Evolutionary conservation across 2,329 filamentous ascomycete species (phyloP).

Genomic region (Pseudogymnoascus sp.): DNA sequence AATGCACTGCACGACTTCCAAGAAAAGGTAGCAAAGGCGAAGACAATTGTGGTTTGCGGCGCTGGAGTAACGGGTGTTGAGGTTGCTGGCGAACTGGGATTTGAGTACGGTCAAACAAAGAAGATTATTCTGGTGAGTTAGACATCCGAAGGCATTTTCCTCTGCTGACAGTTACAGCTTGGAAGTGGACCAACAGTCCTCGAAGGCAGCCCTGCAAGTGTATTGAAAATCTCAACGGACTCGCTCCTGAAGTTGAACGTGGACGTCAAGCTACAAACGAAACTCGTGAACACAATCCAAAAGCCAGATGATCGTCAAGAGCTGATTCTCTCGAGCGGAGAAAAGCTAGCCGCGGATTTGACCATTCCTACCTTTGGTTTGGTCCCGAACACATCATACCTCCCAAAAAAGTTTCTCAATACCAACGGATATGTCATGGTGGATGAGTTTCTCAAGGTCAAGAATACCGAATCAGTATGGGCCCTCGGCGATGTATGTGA

Average conservation of each 20-base stretch:
- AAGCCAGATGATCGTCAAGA: conserved; percentile 39
- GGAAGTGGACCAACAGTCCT: conserved; percentile 27
- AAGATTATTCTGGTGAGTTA: conserved; percentile 21
- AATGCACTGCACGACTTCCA: conserved; percentile 20
- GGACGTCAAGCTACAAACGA: conserved; percentile 36
- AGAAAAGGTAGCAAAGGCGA: conserved; percentile 19
- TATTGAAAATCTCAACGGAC: conserved; percentile 27
- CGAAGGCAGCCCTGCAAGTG: conserved; percentile 17
- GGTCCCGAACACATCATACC: conserved; percentile 46
- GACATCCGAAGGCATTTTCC: background rate
- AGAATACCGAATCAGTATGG: conserved; percentile 29
- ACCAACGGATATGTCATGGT: conserved; percentile 38
- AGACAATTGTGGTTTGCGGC: conserved; percentile 27
- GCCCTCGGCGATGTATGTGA: conserved; percentile 24
- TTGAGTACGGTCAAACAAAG: conserved; percentile 23
- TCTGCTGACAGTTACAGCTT: conserved; percentile 16
- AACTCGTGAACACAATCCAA: conserved; percentile 31
- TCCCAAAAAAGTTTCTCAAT: conserved; percentile 39
- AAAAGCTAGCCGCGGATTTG: conserved; percentile 43
- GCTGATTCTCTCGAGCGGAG: conserved; percentile 40
- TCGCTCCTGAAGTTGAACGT: conserved; percentile 45
- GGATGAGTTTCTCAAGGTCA: conserved; percentile 43
- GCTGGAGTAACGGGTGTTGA: conserved; percentile 30
- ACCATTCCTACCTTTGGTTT: conserved; percentile 50
- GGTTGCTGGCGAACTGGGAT: conserved; percentile 27